Base-by-base conservation (phyloP, 1,139 yeast species). In the Pichia sp. region DNA sequence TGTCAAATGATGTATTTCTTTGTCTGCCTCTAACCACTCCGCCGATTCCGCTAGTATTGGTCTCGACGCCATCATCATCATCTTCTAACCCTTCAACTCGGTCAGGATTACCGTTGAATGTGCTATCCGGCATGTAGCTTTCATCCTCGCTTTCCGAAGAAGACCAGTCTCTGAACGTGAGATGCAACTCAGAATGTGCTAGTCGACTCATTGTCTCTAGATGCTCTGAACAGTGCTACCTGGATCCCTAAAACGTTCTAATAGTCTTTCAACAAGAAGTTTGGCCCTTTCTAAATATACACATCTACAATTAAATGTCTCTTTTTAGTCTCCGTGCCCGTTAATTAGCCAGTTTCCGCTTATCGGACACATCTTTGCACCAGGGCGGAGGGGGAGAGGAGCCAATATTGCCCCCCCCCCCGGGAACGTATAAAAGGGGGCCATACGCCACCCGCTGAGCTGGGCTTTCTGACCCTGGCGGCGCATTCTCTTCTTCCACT, bases 141-240 rank as follows among this genome's bases (percentile, higher is more conserved):
- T 51, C 53, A 3, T 46, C 46, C 6, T 41, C 47, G 38, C 51
- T 49, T 12, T 30, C 50, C 12, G 52, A 49, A 16, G 55, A 46
- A 4, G 55, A 53, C 52, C 52, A 53, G 24, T 53, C 48, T 33
- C 55, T 24, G n/a, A 53, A 49, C 1, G 52, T 53, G 30, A 49
- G 43, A 42, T 49, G 48, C 16, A 49, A 14, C 14, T 53, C 52
- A 9, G 55, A 20, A 17, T 49, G 17, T n/a, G 46, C 10, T 10
- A 49, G 12, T 16, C 52, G 45, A 29, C 49, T 53, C 55, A 53
- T 53, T 4, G 31, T 42, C 29, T 30, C 16, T 8, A 31, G 34
- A 33, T 2, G 4, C 14, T 7, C 16, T 38, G n/a, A 7, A 17
- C n/a, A 38, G 6, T 38, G n/a, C 41, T 38, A 38, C 9, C 14